Evolutionary conservation across 2,329 filamentous ascomycete species (phyloP).

Genomic region (Drechslera avenae): DNA sequence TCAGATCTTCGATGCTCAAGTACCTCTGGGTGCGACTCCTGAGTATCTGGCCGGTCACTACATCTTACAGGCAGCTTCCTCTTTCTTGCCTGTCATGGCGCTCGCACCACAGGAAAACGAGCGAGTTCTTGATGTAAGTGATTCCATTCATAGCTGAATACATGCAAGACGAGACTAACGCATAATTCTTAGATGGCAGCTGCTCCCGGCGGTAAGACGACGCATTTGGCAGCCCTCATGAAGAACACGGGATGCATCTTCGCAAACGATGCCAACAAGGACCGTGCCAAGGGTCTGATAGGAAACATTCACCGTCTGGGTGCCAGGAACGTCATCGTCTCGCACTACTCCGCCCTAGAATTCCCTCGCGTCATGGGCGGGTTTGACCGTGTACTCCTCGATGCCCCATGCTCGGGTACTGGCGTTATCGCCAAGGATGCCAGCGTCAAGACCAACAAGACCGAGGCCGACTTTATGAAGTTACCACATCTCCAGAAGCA

Average conservation of each 20-base stretch:
- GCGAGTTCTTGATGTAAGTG: conserved; percentile 90
- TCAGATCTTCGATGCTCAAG: conserved; percentile 90
- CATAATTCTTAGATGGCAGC: conserved; percentile 50
- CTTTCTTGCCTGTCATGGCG: conserved; percentile 97
- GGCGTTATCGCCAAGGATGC: conserved; percentile 98
- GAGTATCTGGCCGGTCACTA: conserved; percentile 98
- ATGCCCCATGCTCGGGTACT: conserved; percentile 94
- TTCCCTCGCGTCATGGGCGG: conserved; percentile 95
- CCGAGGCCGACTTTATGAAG: conserved; percentile 89
- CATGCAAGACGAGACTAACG: background rate
- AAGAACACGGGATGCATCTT: conserved; percentile 95
- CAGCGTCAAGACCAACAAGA: conserved; percentile 91
- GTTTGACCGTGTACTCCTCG: conserved; percentile 91
- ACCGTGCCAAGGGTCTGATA: conserved; percentile 93
- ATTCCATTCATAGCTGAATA: conserved; percentile 63
- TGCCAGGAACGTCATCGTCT: conserved; percentile 91
- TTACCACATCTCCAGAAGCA: conserved; percentile 96
- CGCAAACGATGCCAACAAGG: conserved; percentile 94
- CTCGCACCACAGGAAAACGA: conserved; percentile 92
- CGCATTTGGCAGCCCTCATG: conserved; percentile 95
- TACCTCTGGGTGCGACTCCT: conserved; percentile 89
- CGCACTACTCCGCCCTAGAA: conserved; percentile 91
- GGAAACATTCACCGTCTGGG: conserved; percentile 94
- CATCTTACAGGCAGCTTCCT: conserved; percentile 94
- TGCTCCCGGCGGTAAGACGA: conserved; percentile 94